Evolutionary conservation across 495 filamentous ascomycete species (phyloP), one percentile per base, ranked within the genome.

Genomic region (Pyrenula massariospora): DNA sequence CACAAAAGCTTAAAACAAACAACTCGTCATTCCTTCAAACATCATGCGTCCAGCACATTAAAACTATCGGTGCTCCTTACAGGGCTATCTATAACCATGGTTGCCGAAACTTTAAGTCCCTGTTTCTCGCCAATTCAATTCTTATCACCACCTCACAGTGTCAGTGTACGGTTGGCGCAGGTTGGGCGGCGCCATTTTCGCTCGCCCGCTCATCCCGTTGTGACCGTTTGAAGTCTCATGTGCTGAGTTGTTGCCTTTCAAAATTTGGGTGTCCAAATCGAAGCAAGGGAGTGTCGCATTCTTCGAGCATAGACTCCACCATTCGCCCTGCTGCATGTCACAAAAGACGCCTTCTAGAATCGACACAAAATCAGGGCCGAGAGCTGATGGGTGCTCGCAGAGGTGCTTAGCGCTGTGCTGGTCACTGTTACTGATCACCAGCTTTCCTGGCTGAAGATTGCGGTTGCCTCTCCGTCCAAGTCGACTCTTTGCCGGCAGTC

Each of bases 311-410:
- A 58, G 15, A 2, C 12, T n/a, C 24, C 21, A 48, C 1, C 21
- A 19, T 2, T 48, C 52, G n/a, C 25, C 54, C 3, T 24, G 12
- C n/a, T 5, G 19, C 56, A 55, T 58, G 20, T 55, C 56, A 8
- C 48, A 55, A 21, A 50, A 58, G 20, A 55, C 25, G 10, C 42
- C 42, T 20, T 58, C 51, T 22, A 25, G 2, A 24, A 12, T 24
- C 10, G 48, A 25, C 11, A 58, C 52, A 21, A 49, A 58, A 31
- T 58, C 56, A 8, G 56, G 52, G 12, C 56, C 25, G 10, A 22
- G 21, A 12, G 12, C n/a, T 1, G 22, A 1, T 12, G 52, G 50
- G 12, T 53, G n/a, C 21, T 23, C 22, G 22, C 51, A 58, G 2
- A 58, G 52, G 3, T 54, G 22, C 2, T 21, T 42, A 2, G 56